Percentiles rank a stretch among this genome's conserved stretches.
Conservation (phyloP, 805 yeast genomes). For the Wickerhamomyces strasburgensis region DNA sequence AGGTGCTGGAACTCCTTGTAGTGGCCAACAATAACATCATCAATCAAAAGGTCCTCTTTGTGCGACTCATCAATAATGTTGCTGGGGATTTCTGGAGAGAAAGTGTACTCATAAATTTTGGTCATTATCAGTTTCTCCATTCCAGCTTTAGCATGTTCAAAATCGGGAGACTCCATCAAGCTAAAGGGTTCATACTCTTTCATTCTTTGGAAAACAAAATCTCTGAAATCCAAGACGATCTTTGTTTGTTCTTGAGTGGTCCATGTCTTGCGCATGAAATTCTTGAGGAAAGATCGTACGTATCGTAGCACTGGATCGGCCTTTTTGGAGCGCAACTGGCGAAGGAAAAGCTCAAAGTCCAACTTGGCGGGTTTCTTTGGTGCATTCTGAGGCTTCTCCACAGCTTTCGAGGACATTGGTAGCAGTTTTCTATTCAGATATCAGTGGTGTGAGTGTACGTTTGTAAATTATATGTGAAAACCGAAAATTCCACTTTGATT, state of each 20-base stretch:
- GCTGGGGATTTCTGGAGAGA: conserved; percentile 65
- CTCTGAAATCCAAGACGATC: conserved; percentile 70
- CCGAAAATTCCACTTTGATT: too few relatives aligned
- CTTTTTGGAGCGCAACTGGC: conserved; percentile 60
- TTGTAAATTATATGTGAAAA: too few relatives aligned
- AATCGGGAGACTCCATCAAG: conserved; percentile 50
- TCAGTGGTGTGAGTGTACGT: too few relatives aligned
- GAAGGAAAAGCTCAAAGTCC: conserved; percentile 79
- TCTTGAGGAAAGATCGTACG: conserved; percentile 74
- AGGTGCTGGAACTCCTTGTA: conserved; percentile 63
- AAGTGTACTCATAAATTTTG: conserved; percentile 69
- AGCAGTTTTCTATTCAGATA: neutral
- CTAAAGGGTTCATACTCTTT: conserved; percentile 66
- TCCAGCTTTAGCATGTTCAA: conserved; percentile 81
- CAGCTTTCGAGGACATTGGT: neutral
- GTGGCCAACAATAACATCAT: conserved; percentile 45
- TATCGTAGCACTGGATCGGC: conserved; percentile 91
- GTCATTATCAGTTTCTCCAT: conserved; percentile 91
- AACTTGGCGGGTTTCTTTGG: conserved; percentile 34
- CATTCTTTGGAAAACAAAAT: conserved; percentile 64
- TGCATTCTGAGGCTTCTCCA: conserved; percentile 1
- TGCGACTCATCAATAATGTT: conserved; percentile 48
- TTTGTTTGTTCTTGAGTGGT: conserved; percentile 73
- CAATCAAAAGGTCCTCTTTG: conserved; percentile 57
- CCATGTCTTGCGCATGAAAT: conserved; percentile 61